Base-by-base conservation (phyloP, 176 grass and related monocot species). In the Rhynchospora pubera region DNA sequence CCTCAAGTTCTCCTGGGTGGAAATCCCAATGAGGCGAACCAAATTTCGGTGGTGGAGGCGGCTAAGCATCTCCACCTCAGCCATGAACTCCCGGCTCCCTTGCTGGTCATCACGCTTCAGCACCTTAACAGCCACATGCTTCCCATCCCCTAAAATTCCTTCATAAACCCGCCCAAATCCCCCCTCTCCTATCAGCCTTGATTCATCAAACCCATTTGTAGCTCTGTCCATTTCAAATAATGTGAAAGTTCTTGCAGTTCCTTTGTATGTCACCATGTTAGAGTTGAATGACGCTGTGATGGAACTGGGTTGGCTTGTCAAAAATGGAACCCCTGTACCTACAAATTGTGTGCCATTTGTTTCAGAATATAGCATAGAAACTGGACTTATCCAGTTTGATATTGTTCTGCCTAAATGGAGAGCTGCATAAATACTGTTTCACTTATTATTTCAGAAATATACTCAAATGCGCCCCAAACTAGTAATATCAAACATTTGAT, bases 11-110 rank as follows among this genome's bases (percentile, higher is more conserved):
- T 87, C 97, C 86, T 99, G 90, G 11, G 87, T 90, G 84, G 89
- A 99, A 95, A 99, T 99, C 85, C 97, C 97, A 82, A 95, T 87
- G 34, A 99, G 86, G 85, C 91, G 92, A 83, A 99, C 91, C 84
- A 99, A 87, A 82, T 99, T 99, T 57, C 91, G 94, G 51, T 99
- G 97, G 84, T 99, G 97, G 79, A 99, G 89, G 55, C 97, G 90
- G 76, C 97, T 95, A 84, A 99, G 89, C 97, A 99, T 99, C 91
- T 99, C 97, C 79, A 96, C 93, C 93, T 99, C 97, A 22, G 97
- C 93, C 74, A 99, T 91, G 76, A 99, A 96, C 82, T 96, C 97
- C 16, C 93, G 85, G 58, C 87, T 88, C 82, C 90, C 96, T 82
- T 98, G 93, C 65, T 87, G 97, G 11, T 96, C 97, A 50, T 93